Evolutionary conservation across 352 stramenopile genomes (phyloP), one percentile per base, ranked within the genome.

Genomic region (Elongisporangium senticosum): DNA sequence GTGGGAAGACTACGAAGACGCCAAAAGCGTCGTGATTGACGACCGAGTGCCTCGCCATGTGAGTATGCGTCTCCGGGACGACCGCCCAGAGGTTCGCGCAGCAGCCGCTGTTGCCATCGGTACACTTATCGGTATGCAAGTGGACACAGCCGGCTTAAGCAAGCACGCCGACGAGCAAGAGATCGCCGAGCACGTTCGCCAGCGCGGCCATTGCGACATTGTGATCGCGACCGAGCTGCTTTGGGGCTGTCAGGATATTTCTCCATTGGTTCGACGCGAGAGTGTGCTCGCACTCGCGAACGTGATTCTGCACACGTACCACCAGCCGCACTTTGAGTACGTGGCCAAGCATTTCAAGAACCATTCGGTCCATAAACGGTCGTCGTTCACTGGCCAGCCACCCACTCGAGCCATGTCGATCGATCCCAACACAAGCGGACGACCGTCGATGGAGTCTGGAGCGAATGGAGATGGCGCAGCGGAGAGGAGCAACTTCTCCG

Each of bases 31-130:
- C 15, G 80, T 80, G 19, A 90, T 97, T 53, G 81, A 93, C 55
- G 71, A 95, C 39, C 85, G 91, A 43, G 68, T 98, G 21, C 93
- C 97, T 52, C 75, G 82, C 14, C 69, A 92, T 15, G 59, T 99
- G 19, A 83, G 90, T 52, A 43, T 72, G 11, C 78, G 93, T 2
- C 74, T 98, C 2, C 65, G 77, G 13, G 90, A 98, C 61, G 75
- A 93, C 37, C 76, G 83, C 2, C 78, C 94, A 7, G 86, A 97
- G 75, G 94, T 99, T 10, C 79, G 97, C 49, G 89, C 94, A 13
- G 86, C 95, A 23, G 94, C 94, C 7, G 90, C 93, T 7, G 98
- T 97, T 71, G 95, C 96, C 15, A 69, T 99, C 28, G 91, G 90
- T 13, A 94, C 79, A 55, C 68, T 99, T 7, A 83, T 98, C 47